A percentile compares a stretch with the other conserved stretches of the same genome.
Evolutionary conservation across 768 basidiomycete species (phyloP).

Genomic region (Aureoboletus auriporus): DNA sequence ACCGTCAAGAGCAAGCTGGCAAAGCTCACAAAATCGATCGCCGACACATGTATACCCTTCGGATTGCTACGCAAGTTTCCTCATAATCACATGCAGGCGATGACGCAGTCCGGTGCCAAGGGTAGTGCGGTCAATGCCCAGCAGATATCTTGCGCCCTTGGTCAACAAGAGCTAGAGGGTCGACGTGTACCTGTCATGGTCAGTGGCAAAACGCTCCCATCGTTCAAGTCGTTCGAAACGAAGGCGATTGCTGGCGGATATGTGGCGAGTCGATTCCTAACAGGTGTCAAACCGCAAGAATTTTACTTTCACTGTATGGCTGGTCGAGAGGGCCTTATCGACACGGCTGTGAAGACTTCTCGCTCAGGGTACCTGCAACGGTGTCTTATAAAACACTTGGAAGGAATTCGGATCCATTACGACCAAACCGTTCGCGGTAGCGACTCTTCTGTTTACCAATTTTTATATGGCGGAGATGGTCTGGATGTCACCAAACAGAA

Average conservation of each 20-base stretch:
- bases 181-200: conserved; percentile 99
- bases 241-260: conserved; percentile 97
- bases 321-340: conserved; percentile 96
- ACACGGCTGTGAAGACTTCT: conserved; percentile 98
- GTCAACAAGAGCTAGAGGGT: conserved; percentile 97
- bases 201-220: conserved; percentile 96
- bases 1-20: conserved; percentile 84
- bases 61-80: conserved; percentile 93
- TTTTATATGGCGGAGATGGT: conserved; percentile 94
- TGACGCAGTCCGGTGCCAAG: conserved; percentile 98
- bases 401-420: conserved; percentile 95
- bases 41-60: conserved; percentile 80
- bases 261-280: conserved; percentile 97
- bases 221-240: conserved; percentile 97
- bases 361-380: conserved; percentile 98
- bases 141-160: conserved; percentile 96
- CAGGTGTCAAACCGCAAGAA: conserved; percentile 96
- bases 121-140: conserved; percentile 96
- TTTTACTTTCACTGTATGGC: conserved; percentile 99
- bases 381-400: conserved; percentile 97
- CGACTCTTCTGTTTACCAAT: conserved; percentile 91
- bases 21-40: conserved; percentile 86
- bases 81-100: conserved; percentile 98
- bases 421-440: conserved; percentile 97
- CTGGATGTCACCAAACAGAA: conserved; percentile 98